These are phyloP conservation scores for Prunus fruticosa DNA, from an alignment of 306 rosid species.

Conservation along the genomic window DNA sequence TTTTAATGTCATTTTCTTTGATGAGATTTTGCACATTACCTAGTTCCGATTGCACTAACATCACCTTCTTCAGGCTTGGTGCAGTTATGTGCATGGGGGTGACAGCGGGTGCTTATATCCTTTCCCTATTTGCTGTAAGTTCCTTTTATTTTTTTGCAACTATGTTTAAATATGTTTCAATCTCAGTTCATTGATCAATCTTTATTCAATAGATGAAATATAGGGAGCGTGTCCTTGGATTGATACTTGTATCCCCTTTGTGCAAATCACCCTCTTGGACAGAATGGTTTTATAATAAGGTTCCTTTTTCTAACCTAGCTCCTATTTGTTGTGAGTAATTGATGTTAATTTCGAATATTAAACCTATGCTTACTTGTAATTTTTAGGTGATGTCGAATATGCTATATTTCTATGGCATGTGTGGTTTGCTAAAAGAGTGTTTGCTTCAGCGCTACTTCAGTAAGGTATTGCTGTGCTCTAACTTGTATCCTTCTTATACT, in stretches of 20 bases:
- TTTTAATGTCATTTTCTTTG: constrained; percentile 8
- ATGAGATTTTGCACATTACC: constrained; percentile 9
- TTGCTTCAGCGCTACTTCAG: constrained; percentile 90
- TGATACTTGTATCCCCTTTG: constrained; percentile 87
- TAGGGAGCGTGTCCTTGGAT: constrained; percentile 87
- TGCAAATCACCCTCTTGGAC: constrained; percentile 92
- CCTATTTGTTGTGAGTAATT: background rate
- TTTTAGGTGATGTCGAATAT: constrained; percentile 71
- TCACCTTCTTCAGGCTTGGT: constrained; percentile 65
- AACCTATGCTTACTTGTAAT: constrained; percentile 24
- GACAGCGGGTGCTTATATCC: constrained; percentile 89
- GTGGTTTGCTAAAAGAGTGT: constrained; percentile 78
- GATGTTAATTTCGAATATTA: constrained; percentile 11
- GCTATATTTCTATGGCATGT: constrained; percentile 82
- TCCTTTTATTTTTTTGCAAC: background rate
- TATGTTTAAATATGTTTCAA: background rate
- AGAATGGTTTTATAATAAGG: constrained; percentile 94
- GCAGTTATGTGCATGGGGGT: constrained; percentile 99
- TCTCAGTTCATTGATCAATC: constrained; percentile 6
- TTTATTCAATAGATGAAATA: constrained; percentile 58
- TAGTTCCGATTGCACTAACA: constrained; percentile 23
- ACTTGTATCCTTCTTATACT: background rate
- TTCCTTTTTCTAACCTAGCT: constrained; percentile 19
- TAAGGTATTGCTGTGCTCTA: constrained; percentile 46
- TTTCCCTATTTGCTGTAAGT: constrained; percentile 81